These are phyloP conservation scores for Nicotiana paniculata DNA, from an alignment of 257 asterid species.

Conservation along the genomic window DNA sequence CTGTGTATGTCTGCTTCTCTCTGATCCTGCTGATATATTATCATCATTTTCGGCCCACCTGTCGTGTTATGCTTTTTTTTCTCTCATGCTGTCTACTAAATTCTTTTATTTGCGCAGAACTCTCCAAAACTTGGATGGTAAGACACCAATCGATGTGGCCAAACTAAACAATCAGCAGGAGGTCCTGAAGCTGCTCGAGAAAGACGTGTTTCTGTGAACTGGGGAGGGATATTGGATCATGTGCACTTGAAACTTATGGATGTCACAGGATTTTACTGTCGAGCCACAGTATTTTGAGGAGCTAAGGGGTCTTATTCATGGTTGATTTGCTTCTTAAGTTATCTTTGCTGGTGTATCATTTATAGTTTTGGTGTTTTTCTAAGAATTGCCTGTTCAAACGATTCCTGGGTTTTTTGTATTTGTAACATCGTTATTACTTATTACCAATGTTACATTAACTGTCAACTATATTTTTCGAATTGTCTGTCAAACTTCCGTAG, in stretches of 20 bases:
- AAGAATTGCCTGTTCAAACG: background rate
- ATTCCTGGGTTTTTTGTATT: slow-evolving; percentile 9
- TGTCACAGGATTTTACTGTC: slow-evolving; percentile 21
- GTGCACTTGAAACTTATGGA: slow-evolving; percentile 18
- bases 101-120: slow-evolving; percentile 45
- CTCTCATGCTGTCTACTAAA: background rate
- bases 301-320: slow-evolving; percentile 1
- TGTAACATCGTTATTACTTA: slow-evolving; percentile 1
- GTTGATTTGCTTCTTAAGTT: slow-evolving; percentile 11
- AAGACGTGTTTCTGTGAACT: slow-evolving; percentile 78
- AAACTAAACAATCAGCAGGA: slow-evolving; percentile 83
- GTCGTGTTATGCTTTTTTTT: background rate
- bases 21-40: background rate
- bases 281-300: slow-evolving; percentile 7
- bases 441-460: background rate
- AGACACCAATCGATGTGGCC: slow-evolving; percentile 95
- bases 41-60: background rate
- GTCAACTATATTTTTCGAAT: background rate
- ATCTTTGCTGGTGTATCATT: slow-evolving; percentile 30
- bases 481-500: too few species aligned
- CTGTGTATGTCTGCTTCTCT: slow-evolving; percentile 63
- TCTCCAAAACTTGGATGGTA: slow-evolving; percentile 92
- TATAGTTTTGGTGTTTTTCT: slow-evolving; percentile 14
- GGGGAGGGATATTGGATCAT: background rate
- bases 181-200: slow-evolving; percentile 83